phyloP scores from a whole-genome alignment of 148 eudicot species.

The Rhododendron molle region DNA sequence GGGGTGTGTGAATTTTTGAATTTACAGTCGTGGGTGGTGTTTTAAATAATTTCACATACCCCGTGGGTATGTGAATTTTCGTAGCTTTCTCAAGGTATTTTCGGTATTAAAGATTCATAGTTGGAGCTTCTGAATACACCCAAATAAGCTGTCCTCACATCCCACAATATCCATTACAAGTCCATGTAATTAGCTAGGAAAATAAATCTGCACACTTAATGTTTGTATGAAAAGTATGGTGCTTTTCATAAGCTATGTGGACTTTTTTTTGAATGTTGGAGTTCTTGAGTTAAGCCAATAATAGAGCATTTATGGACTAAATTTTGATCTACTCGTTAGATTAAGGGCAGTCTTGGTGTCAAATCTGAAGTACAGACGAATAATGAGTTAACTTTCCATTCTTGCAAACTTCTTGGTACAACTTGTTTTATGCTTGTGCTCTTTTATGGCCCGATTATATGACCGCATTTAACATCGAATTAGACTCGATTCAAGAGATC shows the following conservation, averaged over 20 bases:
- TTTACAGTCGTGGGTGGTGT: too few species aligned
- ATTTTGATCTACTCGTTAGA: neutral
- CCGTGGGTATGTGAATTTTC: too few species aligned
- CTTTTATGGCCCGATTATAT: too few species aligned
- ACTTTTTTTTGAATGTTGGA: neutral
- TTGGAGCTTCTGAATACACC: too few species aligned
- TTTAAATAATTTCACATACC: too few species aligned
- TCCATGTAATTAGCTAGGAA: too few species aligned
- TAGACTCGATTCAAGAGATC: neutral
- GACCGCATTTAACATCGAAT: neutral
- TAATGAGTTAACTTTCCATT: neutral
- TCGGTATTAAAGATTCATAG: too few species aligned
- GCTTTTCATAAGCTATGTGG: neutral
- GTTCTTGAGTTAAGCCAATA: constrained; percentile 4
- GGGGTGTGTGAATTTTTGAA: too few species aligned
- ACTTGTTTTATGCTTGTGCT: neutral
- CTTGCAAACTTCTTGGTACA: neutral
- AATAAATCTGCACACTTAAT: neutral
- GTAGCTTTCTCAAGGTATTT: too few species aligned
- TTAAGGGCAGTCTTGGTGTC: neutral
- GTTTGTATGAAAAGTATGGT: neutral
- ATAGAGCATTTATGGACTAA: neutral
- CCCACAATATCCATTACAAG: too few species aligned
- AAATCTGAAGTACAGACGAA: neutral
- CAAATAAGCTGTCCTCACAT: too few species aligned